Evolutionary conservation across 2,329 filamentous ascomycete genomes (phyloP).

Genomic region (Xylaria multiplex): DNA sequence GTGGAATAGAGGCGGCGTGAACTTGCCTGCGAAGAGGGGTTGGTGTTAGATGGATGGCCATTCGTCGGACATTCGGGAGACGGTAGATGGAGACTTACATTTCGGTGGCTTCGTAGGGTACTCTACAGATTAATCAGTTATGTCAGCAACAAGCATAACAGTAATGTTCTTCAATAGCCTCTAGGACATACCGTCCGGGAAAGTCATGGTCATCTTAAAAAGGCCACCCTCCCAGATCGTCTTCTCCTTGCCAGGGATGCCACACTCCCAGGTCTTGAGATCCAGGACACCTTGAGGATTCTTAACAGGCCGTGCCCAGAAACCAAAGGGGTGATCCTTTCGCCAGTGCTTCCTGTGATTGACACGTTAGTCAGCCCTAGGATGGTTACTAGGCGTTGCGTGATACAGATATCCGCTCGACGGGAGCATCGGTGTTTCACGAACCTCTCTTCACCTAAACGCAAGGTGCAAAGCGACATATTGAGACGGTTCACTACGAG

Average conservation of each 20-base stretch:
- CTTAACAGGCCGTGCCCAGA: constrained; percentile 89
- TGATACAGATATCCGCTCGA: background rate
- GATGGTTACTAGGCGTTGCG: background rate
- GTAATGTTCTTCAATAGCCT: background rate
- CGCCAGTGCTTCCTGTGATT: constrained; percentile 88
- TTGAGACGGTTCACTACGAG: constrained; percentile 15
- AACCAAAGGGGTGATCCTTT: constrained; percentile 95
- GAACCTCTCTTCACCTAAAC: constrained; percentile 88
- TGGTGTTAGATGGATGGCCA: constrained; percentile 24
- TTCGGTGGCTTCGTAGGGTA: constrained; percentile 99
- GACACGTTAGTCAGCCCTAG: constrained; percentile 29
- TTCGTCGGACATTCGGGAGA: background rate
- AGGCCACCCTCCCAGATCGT: constrained; percentile 98
- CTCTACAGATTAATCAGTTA: constrained; percentile 63
- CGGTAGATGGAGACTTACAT: constrained; percentile 70
- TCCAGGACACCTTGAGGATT: constrained; percentile 84
- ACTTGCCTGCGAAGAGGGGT: constrained; percentile 76
- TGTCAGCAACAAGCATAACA: constrained; percentile 25
- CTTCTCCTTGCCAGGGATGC: constrained; percentile 94
- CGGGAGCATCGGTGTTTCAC: constrained; percentile 43
- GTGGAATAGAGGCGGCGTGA: constrained; percentile 93
- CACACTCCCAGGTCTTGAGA: constrained; percentile 95
- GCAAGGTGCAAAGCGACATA: constrained; percentile 90
- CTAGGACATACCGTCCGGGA: constrained; percentile 81
- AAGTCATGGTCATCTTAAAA: constrained; percentile 92